Conservation (phyloP, 805 yeast species). For the Lipomyces chichibuensis region DNA sequence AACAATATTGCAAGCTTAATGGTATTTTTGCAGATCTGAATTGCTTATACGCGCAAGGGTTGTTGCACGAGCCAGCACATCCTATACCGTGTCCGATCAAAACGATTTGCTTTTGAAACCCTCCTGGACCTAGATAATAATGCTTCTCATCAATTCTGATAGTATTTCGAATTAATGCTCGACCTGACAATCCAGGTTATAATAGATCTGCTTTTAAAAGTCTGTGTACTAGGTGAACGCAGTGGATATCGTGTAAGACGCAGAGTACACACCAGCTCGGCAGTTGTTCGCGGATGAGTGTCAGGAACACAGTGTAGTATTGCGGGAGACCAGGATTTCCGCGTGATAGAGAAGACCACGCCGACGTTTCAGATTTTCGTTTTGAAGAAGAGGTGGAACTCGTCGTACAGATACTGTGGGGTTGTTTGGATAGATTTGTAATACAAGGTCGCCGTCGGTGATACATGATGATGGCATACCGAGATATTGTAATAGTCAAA, state of each 20-base stretch:
- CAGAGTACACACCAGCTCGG: slow-evolving; percentile 59
- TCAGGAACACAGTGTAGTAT: slow-evolving; percentile 61
- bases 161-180: slow-evolving; percentile 61
- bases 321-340: slow-evolving; percentile 78
- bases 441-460: not conserved
- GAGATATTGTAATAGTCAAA: not conserved
- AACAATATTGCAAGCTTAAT: slow-evolving; percentile 59
- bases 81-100: slow-evolving; percentile 77
- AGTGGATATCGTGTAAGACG: slow-evolving; percentile 47
- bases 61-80: slow-evolving; percentile 64
- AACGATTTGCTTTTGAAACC: slow-evolving; percentile 45
- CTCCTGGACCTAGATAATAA: slow-evolving; percentile 12
- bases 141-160: slow-evolving; percentile 40
- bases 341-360: slow-evolving; percentile 63
- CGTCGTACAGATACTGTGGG: slow-evolving; percentile 28
- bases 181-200: slow-evolving; percentile 57
- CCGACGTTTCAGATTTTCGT: slow-evolving; percentile 10
- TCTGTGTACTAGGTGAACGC: not conserved
- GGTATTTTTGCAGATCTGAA: slow-evolving; percentile 38
- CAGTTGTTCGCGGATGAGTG: slow-evolving; percentile 47
- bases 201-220: slow-evolving; percentile 40
- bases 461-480: not conserved
- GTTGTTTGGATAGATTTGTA: slow-evolving; percentile 16
- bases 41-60: slow-evolving; percentile 42
- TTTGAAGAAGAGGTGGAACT: slow-evolving; percentile 18